A percentile compares a stretch with the other conserved stretches of the same genome.
phyloP scores from a whole-genome alignment of 129 eudicot genomes.

The Rutidosis leptorrhynchoides region DNA sequence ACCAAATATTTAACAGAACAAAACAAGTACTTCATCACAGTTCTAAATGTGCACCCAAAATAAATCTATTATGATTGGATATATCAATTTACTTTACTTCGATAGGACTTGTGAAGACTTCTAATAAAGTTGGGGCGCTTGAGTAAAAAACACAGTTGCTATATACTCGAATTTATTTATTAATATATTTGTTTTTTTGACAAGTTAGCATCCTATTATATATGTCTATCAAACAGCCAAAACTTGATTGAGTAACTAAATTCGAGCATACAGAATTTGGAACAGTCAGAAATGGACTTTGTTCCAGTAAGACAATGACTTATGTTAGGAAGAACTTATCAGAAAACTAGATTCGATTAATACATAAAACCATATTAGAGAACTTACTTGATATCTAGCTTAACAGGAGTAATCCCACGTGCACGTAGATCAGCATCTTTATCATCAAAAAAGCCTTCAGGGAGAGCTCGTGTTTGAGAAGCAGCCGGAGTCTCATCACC shows the following conservation, averaged over 20 bases:
- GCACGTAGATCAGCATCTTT: conserved; percentile 95
- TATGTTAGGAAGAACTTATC: conserved; percentile 7
- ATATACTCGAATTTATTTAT: background rate
- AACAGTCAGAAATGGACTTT: conserved; percentile 9
- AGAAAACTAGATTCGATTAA: conserved; percentile 12
- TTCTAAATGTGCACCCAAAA: background rate
- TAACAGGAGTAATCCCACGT: conserved; percentile 82
- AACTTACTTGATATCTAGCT: conserved; percentile 79
- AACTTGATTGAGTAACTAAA: background rate
- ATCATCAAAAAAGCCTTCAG: conserved; percentile 90
- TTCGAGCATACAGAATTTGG: conserved; percentile 1
- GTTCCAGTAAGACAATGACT: conserved; percentile 13
- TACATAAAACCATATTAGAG: conserved; percentile 4
- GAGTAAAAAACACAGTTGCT: conserved; percentile 4
- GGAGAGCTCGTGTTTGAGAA: conserved; percentile 59
- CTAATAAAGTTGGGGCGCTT: background rate
- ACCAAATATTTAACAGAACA: background rate
- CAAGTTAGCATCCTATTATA: background rate
- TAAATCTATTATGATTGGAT: background rate
- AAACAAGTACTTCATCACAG: background rate
- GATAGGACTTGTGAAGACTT: background rate
- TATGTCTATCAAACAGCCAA: background rate
- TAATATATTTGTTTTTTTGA: background rate
- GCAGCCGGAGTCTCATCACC: conserved; percentile 34
- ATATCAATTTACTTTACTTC: background rate